Base-by-base conservation (phyloP, 2,329 filamentous ascomycete genomes). In the Paraconiothyrium sp. region DNA sequence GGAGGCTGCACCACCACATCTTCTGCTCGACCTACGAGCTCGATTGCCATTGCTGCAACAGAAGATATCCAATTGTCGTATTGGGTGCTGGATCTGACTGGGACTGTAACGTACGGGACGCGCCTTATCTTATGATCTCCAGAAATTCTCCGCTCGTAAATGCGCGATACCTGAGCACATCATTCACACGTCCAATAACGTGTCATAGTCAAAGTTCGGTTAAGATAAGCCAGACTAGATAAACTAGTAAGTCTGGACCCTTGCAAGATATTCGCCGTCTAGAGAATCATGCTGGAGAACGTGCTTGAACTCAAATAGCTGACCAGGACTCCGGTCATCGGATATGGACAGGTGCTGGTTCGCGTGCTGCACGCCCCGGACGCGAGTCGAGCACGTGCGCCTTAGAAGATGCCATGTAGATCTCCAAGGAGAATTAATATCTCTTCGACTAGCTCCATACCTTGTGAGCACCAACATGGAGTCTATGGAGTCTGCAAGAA, bases 1-100 rank as follows among this genome's bases (percentile, higher is more conserved):
- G 67, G 67, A 22, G 69, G 67, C 20, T 67, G 57, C n/a, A 67
- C 62, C 34, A 63, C 63, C 13, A 61, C 60, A 24, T 61, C 61
- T n/a, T 57, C 57, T 54, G 60, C 59, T 24, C 61, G 56, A 56
- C 13, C 47, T 14, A 60, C 16, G 32, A 52, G 49, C 32, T 52
- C 49, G 20, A 24, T 39, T 41, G 49, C 32, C 49, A 52, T 52
- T 2, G 34, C n/a, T 37, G 4, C 34, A 24, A 9, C 3, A 52
- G 14, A 24, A 24, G 24, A 48, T 14, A 16, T 11, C 9, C 8
- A 11, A 1, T 11, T n/a, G 22, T 16, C 46, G 46, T 48, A 16
- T 16, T n/a, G 30, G 24, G 24, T 1, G 9, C 14, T 30, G 20
- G 13, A 48, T 48, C 3, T 32, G 20, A 20, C 20, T 14, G 46